Evolutionary conservation across 306 rosid genomes (phyloP), one percentile per base, ranked within the genome.

Genomic region (Oxytropis ochrocephala): DNA sequence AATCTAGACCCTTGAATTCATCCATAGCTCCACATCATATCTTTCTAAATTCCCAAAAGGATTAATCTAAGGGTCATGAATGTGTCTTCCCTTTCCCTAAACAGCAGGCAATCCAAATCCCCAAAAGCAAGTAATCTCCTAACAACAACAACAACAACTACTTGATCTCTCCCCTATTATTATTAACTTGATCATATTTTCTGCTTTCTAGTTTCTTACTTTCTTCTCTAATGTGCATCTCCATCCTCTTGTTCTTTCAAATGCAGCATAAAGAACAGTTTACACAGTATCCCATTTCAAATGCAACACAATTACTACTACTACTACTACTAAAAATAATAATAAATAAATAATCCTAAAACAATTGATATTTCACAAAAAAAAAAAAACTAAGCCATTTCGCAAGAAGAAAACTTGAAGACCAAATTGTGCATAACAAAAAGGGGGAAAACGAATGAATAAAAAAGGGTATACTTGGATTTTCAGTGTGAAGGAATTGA

Each of bases 381-480:
- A 77, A 84, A 60, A 24, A 4, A 24, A 24, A 69, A 42, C 53
- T 12, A 63, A n/a, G 19, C 51, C 53, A 24, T 24, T 1, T 24
- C 29, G 3, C 29, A 62, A 42, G 13, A 67, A 55, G 11, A 58
- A 60, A 52, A 57, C 21, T 43, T 10, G 7, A 62, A 55, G 52
- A 57, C 14, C 62, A 27, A 55, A 58, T 35, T 9, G 13, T 11
- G 41, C 11, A 41, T 1, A 43, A 62, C 35, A 41, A 11, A 52
- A 9, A 9, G 0, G 59, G 3, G 1, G 4, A 53, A 48, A 64
- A 61, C 17, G 62, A 27, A 17, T 14, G 11, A 63, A 48, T 10
- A 35, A 24, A 50, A 50, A 30, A 0, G 11, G 4, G 12, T 56
- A 46, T 42, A 90, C 98, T 89, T 32, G 82, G 11, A 39, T n/a